phyloP scores from a whole-genome alignment of 768 basidiomycete species.

The Termitomyces sp. region DNA sequence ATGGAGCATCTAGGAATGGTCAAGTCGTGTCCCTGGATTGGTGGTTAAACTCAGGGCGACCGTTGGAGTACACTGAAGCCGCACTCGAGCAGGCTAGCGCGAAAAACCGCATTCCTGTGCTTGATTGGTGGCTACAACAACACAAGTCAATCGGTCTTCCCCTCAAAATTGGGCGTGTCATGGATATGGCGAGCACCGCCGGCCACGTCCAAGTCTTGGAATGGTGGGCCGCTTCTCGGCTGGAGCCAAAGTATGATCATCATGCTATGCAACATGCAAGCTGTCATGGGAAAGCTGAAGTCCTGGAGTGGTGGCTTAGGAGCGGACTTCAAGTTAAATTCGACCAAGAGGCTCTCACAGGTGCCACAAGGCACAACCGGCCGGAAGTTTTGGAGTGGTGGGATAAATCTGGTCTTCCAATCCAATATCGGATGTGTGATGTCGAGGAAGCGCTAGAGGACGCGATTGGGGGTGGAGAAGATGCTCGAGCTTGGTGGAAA shows the following conservation, averaged over 20 bases:
- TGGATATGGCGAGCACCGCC: conserved; percentile 81
- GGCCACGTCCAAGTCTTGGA: conserved; percentile 73
- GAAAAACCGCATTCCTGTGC: conserved; percentile 68
- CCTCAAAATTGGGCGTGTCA: conserved; percentile 78
- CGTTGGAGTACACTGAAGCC: conserved; percentile 72
- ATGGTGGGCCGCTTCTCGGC: conserved; percentile 80
- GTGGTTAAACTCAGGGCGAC: conserved; percentile 67
- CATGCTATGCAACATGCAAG: conserved; percentile 75
- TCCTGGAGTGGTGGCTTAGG: conserved; percentile 79
- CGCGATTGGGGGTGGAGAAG: conserved; percentile 74
- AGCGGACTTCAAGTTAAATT: conserved; percentile 75
- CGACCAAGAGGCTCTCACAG: conserved; percentile 74
- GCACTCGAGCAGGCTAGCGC: conserved; percentile 77
- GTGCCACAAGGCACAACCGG: conserved; percentile 78
- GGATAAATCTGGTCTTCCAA: conserved; percentile 70
- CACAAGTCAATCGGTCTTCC: conserved; percentile 42
- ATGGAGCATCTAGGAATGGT: conserved; percentile 75
- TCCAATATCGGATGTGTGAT: conserved; percentile 88
- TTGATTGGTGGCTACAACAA: conserved; percentile 81
- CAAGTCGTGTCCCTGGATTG: conserved; percentile 73
- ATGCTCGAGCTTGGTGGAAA: conserved; percentile 77
- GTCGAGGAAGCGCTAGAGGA: conserved; percentile 91
- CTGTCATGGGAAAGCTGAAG: conserved; percentile 73
- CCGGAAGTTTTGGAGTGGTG: conserved; percentile 87
- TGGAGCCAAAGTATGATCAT: conserved; percentile 76